phyloP scores from a whole-genome alignment of 306 rosid species.

The Vicia sativa region DNA sequence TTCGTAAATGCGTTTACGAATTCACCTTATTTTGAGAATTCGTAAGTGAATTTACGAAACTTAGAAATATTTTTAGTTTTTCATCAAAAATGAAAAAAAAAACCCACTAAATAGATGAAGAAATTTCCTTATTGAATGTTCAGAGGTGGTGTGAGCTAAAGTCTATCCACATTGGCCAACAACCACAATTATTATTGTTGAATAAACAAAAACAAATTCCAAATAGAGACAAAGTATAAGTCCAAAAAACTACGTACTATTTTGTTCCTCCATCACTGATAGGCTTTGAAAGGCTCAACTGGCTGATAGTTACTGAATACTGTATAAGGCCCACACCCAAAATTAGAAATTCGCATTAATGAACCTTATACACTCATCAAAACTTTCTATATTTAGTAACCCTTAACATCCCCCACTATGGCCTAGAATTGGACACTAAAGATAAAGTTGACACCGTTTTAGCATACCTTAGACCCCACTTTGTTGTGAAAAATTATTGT shows the following conservation, averaged over 20 bases:
- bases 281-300: slow-evolving; percentile 21
- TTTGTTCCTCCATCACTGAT: slow-evolving; percentile 29
- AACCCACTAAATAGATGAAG: no score
- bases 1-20: no score
- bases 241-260: slow-evolving; percentile 22
- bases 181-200: no score
- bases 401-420: slow-evolving; percentile 32
- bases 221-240: slow-evolving; percentile 26
- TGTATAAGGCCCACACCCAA: slow-evolving; percentile 21
- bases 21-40: no score
- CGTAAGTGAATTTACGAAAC: no score
- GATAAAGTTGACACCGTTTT: slow-evolving; percentile 25
- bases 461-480: slow-evolving; percentile 25
- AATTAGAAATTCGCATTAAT: slow-evolving; percentile 37
- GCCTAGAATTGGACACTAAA: slow-evolving; percentile 28
- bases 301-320: slow-evolving; percentile 11
- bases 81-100: no score
- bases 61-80: no score
- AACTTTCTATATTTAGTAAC: slow-evolving; percentile 39
- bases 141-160: no score
- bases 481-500: neutral
- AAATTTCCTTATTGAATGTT: no score
- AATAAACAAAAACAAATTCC: neutral
- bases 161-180: no score
- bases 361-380: slow-evolving; percentile 24